Evolutionary conservation across 257 asterid species (phyloP).

Genomic region (Petrea volubilis): DNA sequence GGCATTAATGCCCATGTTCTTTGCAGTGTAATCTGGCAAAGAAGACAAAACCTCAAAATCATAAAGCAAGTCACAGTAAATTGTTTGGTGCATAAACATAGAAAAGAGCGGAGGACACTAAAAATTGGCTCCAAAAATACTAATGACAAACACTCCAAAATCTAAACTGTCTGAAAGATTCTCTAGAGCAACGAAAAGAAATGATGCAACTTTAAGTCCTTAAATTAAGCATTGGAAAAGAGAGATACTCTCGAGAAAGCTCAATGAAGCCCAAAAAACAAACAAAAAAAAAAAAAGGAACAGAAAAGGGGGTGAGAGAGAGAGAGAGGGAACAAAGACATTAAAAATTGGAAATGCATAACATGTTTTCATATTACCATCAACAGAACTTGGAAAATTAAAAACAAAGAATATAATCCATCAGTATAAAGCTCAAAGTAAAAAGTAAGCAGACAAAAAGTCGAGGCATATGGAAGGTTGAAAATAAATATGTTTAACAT

Average conservation of each 20-base stretch:
- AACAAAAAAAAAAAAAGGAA: neutral
- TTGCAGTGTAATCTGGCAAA: conserved; percentile 66
- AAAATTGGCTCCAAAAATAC: neutral
- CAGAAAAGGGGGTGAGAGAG: neutral
- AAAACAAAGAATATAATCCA: neutral
- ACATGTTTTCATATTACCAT: neutral
- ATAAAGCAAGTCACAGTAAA: neutral
- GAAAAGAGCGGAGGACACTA: neutral
- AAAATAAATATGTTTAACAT: neutral
- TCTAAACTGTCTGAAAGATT: neutral
- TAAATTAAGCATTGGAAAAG: too few species aligned
- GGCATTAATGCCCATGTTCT: conserved; percentile 95
- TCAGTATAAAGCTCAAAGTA: neutral
- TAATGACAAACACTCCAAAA: neutral
- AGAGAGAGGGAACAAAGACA: neutral
- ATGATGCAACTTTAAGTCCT: conserved; percentile 8
- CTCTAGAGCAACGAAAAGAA: neutral
- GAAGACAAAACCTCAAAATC: conserved; percentile 5
- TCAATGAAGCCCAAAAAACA: neutral
- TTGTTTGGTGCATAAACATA: neutral
- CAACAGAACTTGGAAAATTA: neutral
- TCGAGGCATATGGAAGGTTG: neutral
- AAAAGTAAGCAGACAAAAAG: neutral
- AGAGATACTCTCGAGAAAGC: neutral
- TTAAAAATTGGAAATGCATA: neutral